Evolutionary conservation across 2,329 filamentous ascomycete species (phyloP).

Genomic region (Didymosphaeria variabile): DNA sequence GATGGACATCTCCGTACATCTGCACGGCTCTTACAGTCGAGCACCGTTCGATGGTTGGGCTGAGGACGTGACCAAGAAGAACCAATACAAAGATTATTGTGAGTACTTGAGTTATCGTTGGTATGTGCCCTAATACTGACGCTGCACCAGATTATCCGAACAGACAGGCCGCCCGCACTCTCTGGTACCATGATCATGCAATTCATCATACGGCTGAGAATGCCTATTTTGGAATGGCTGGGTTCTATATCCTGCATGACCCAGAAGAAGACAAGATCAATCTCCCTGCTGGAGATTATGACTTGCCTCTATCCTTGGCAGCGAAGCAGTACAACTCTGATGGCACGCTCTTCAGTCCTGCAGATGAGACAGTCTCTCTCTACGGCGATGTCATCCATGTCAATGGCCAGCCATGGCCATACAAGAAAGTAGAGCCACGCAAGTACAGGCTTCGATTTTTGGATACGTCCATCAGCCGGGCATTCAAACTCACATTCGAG

Average conservation of each 20-base stretch:
- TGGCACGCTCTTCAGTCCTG: conserved; percentile 60
- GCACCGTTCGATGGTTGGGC: conserved; percentile 56
- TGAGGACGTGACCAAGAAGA: conserved; percentile 60
- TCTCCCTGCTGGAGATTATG: conserved; percentile 63
- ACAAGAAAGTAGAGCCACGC: conserved; percentile 65
- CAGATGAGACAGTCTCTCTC: conserved; percentile 58
- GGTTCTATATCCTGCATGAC: conserved; percentile 66
- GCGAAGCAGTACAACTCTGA: conserved; percentile 64
- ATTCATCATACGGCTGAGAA: conserved; percentile 61
- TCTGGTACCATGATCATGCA: conserved; percentile 60
- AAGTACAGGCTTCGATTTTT: conserved; percentile 68
- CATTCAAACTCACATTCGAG: conserved; percentile 61
- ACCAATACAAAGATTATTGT: conserved; percentile 61
- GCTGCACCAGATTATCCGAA: conserved; percentile 63
- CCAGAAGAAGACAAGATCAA: conserved; percentile 59
- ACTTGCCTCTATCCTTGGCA: conserved; percentile 62
- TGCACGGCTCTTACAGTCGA: conserved; percentile 62
- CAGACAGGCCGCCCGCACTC: conserved; percentile 59
- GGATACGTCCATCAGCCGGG: conserved; percentile 52
- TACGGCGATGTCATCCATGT: conserved; percentile 68
- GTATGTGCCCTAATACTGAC: background rate
- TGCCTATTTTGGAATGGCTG: conserved; percentile 67
- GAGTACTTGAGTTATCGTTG: conserved; percentile 8
- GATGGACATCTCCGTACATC: conserved; percentile 60
- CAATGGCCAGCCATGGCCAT: conserved; percentile 69